Evolutionary conservation across 176 grass and related monocot species (phyloP).

Genomic region (Avena sativa): DNA sequence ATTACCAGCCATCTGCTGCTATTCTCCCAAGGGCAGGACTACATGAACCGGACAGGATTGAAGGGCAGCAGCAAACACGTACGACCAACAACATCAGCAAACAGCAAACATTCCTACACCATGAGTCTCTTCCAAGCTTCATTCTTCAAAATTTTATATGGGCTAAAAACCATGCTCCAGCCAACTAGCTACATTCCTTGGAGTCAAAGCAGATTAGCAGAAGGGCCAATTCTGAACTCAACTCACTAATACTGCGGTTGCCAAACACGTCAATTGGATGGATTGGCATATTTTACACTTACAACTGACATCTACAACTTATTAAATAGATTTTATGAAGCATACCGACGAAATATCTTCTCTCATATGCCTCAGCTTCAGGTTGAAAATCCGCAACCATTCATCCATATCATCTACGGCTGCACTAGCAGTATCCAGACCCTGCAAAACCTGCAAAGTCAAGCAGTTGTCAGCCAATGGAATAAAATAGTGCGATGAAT

Average conservation of each 20-base stretch:
- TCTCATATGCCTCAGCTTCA: constrained; percentile 98
- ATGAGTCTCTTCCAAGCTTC: neutral
- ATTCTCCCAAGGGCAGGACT: neutral
- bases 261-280: constrained; percentile 9
- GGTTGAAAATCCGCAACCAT: constrained; percentile 93
- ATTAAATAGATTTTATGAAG: constrained; percentile 29
- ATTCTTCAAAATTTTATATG: neutral
- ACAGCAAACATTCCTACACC: neutral
- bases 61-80: neutral
- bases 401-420: constrained; percentile 96
- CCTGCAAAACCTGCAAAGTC: constrained; percentile 83
- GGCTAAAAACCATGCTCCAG: neutral
- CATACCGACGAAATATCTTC: constrained; percentile 99
- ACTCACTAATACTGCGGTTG: constrained; percentile 6
- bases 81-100: neutral
- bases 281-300: neutral
- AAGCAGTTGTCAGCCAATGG: constrained; percentile 35
- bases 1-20: neutral
- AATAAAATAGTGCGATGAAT: constrained; percentile 30
- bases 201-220: neutral
- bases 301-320: constrained; percentile 22
- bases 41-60: neutral
- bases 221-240: constrained; percentile 23
- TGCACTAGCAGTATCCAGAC: constrained; percentile 76
- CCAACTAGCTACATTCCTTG: neutral